phyloP scores from a whole-genome alignment of 805 yeast genomes.

The Candida ulmi region DNA sequence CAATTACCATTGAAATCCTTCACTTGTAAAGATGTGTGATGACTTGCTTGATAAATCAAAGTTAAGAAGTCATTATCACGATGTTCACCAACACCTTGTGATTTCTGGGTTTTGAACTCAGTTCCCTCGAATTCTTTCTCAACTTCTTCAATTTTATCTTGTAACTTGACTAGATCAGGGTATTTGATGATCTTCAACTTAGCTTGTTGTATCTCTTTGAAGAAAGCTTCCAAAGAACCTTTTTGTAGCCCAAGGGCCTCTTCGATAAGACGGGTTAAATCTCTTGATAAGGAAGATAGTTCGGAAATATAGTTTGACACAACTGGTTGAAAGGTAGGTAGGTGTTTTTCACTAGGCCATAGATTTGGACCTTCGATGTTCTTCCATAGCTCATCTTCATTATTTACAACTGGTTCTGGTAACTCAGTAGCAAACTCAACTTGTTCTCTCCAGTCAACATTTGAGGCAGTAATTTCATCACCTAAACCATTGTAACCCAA shows the following conservation, averaged over 20 bases:
- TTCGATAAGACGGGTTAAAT: slow-evolving; percentile 41
- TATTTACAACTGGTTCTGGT: slow-evolving; percentile 26
- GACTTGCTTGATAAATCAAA: slow-evolving; percentile 51
- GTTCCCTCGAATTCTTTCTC: slow-evolving; percentile 38
- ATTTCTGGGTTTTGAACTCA: slow-evolving; percentile 32
- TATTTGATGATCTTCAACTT: slow-evolving; percentile 39
- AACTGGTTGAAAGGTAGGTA: slow-evolving; percentile 31
- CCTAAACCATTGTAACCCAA: slow-evolving; percentile 41
- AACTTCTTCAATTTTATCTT: slow-evolving; percentile 25
- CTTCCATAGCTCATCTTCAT: slow-evolving; percentile 30
- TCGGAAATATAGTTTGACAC: slow-evolving; percentile 33
- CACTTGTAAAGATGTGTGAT: slow-evolving; percentile 39
- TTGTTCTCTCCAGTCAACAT: slow-evolving; percentile 46
- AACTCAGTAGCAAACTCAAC: slow-evolving; percentile 48
- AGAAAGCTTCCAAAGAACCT: slow-evolving; percentile 40
- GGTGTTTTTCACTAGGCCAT: slow-evolving; percentile 32
- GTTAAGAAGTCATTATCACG: slow-evolving; percentile 62
- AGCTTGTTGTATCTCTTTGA: slow-evolving; percentile 35
- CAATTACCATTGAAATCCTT: slow-evolving; percentile 43
- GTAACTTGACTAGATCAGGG: slow-evolving; percentile 17
- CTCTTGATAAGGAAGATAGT: slow-evolving; percentile 38
- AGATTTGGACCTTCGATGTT: slow-evolving; percentile 43
- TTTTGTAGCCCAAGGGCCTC: slow-evolving; percentile 48
- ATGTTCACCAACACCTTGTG: slow-evolving; percentile 41
- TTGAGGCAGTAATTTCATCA: slow-evolving; percentile 39